Base-by-base conservation (phyloP, 2,329 filamentous ascomycete genomes). In the Ceratocystis cubensis region DNA sequence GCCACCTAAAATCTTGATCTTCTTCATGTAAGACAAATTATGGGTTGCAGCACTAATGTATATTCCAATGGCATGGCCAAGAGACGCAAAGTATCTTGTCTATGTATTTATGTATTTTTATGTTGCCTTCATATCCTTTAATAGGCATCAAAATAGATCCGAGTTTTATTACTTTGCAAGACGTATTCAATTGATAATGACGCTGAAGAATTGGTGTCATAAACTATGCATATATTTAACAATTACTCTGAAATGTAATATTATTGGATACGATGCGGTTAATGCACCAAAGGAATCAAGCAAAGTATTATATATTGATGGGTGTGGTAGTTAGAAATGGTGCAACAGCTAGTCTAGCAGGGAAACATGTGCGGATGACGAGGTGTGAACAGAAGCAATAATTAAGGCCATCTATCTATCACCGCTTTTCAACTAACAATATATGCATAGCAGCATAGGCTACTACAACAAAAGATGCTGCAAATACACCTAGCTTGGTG, bases 361-460 rank as follows among this genome's bases (percentile, higher is more conserved):
- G 15, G 25, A 20, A 59, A 8, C 4, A 8, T 17, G 4, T 17
- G 33, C 7, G 8, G 41, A 15, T 28, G 17, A 64, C 10, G 7
- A 8, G n/a, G 6, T 28, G 13, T 5, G 20, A 61, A 25, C 25
- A 25, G 22, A 13, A 2, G 7, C 3, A 28, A 50, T 5, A 15
- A 41, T 5, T 10, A 57, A 48, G 30, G 30, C 7, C 10, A 48
- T 22, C 8, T 17, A 25, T 25, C 5, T 10, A 41, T 71, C 75
- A 78, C 70, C 76, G 73, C 81, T 86, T 93, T 82, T 99, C 94
- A 25, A 99, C 85, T 61, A 99, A 84, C 72, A 99, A 77, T 69
- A 97, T 77, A 78, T 99, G 94, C 91, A 99, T 96, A 17, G 93
- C 92, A 37, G 78, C 79, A 75, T 97, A 99, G 5, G 94, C 93